phyloP scores from a whole-genome alignment of 2,329 filamentous ascomycete genomes.

The Epichloe brachyelytri region DNA sequence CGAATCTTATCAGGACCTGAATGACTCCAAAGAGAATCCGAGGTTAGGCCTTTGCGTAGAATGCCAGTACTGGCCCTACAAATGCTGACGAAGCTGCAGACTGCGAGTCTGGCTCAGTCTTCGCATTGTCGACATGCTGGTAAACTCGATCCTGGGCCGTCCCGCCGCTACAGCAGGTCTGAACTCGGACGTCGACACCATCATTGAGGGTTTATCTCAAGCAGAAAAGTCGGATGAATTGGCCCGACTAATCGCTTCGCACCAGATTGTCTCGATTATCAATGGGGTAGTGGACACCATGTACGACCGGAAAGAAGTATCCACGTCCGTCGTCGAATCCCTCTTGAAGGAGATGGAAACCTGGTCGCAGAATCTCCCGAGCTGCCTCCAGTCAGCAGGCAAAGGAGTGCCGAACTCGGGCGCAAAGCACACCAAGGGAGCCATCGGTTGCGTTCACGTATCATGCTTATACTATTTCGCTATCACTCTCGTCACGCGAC shows the following conservation, averaged over 20 bases:
- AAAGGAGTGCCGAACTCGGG: not conserved
- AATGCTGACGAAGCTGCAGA: conserved; percentile 9
- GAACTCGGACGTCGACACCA: conserved; percentile 14
- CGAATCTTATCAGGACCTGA: conserved; percentile 16
- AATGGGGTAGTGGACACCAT: conserved; percentile 29
- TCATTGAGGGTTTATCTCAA: conserved; percentile 12
- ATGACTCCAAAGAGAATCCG: conserved; percentile 7
- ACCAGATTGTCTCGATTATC: conserved; percentile 28
- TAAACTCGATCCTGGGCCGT: conserved; percentile 25
- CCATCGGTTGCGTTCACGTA: conserved; percentile 39
- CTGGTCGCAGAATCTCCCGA: conserved; percentile 33
- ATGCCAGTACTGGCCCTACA: too few species aligned
- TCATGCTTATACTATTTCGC: conserved; percentile 47
- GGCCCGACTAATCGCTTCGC: conserved; percentile 25
- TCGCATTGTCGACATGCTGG: conserved; percentile 25
- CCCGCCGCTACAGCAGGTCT: conserved; percentile 23
- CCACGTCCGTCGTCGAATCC: conserved; percentile 22
- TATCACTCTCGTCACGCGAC: conserved; percentile 42
- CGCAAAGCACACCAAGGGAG: conserved; percentile 15
- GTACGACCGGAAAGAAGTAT: conserved; percentile 25
- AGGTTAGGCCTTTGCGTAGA: conserved; percentile 10
- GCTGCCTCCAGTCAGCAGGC: conserved; percentile 15
- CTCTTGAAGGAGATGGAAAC: conserved; percentile 28
- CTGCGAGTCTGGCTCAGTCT: conserved; percentile 25
- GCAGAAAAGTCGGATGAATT: conserved; percentile 3